Evolutionary conservation across 2,329 filamentous ascomycete genomes (phyloP).

Genomic region (Trichoderma sp.): DNA sequence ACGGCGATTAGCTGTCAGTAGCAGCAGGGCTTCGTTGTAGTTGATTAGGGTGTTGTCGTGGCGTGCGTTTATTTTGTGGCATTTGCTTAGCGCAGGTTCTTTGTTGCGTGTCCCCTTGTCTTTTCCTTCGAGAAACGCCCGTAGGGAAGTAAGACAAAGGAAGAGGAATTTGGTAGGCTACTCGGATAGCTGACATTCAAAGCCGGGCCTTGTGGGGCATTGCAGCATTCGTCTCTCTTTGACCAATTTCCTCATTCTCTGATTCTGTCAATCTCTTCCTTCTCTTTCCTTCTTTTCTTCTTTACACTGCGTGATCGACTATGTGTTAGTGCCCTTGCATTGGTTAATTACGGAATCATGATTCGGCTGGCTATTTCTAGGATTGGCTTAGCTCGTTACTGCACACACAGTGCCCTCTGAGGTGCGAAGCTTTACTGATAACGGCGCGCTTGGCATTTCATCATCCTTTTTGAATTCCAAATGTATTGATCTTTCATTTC

Average conservation of each 20-base stretch:
- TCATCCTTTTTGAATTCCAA: not conserved
- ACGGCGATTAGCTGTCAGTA: not conserved
- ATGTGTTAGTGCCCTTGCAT: not conserved
- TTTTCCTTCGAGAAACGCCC: not conserved
- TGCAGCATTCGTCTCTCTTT: not conserved
- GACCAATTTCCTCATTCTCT: too few species aligned
- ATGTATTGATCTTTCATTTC: not conserved
- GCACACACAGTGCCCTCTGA: not conserved
- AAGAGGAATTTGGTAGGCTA: not conserved
- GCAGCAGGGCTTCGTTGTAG: not conserved
- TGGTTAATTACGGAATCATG: not conserved
- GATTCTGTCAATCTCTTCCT: too few species aligned
- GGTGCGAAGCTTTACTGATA: not conserved
- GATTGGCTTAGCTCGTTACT: not conserved
- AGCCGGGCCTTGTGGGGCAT: not conserved
- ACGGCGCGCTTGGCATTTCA: not conserved
- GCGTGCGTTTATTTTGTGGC: not conserved
- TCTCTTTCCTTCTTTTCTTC: not conserved
- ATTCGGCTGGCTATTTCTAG: not conserved
- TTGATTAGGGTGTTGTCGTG: not conserved
- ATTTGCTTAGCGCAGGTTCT: not conserved
- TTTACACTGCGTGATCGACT: not conserved
- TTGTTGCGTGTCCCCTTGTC: not conserved
- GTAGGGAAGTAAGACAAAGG: not conserved
- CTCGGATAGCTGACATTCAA: not conserved